phyloP scores from a whole-genome alignment of 352 stramenopile species.

The Phytophthora multivora region DNA sequence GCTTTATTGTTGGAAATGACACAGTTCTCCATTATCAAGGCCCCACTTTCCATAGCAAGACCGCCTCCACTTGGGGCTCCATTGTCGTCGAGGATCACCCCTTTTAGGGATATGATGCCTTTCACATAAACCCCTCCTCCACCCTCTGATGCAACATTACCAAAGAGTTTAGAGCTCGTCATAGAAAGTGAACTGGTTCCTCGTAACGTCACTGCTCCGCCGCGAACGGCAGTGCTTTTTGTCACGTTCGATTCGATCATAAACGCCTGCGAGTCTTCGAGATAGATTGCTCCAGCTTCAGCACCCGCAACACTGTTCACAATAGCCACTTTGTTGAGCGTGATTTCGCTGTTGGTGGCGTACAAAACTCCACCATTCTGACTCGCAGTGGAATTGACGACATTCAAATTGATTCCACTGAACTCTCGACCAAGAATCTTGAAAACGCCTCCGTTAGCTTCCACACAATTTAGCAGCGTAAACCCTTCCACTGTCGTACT shows the following conservation, averaged over 20 bases:
- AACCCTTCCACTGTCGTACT: conserved; percentile 41
- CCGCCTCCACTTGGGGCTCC: conserved; percentile 22
- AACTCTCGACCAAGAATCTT: conserved; percentile 22
- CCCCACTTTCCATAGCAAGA: conserved; percentile 24
- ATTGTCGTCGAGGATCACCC: conserved; percentile 11
- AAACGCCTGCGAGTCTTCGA: conserved; percentile 15
- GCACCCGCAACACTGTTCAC: conserved; percentile 10
- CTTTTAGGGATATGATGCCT: conserved; percentile 16
- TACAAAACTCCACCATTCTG: conserved; percentile 37
- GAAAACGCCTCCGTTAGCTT: conserved; percentile 29
- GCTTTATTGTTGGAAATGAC: conserved; percentile 17
- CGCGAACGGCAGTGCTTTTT: conserved; percentile 23
- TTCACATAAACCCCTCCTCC: conserved; percentile 23
- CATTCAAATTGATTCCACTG: conserved; percentile 21
- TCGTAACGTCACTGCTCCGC: conserved; percentile 33
- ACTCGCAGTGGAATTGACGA: conserved; percentile 7
- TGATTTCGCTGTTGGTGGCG: conserved; percentile 13
- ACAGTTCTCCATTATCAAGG: conserved; percentile 16
- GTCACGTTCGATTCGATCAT: conserved; percentile 32
- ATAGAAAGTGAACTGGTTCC: conserved; percentile 12
- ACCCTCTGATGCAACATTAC: conserved; percentile 27
- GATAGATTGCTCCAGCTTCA: conserved; percentile 42
- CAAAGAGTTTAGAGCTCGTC: conserved; percentile 3
- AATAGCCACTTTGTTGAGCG: conserved; percentile 21
- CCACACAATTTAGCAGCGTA: conserved; percentile 41